A percentile compares a stretch with the other conserved stretches of the same genome.
Evolutionary conservation across 2,329 filamentous ascomycete genomes (phyloP).

Genomic region (Cordyceps javanica): DNA sequence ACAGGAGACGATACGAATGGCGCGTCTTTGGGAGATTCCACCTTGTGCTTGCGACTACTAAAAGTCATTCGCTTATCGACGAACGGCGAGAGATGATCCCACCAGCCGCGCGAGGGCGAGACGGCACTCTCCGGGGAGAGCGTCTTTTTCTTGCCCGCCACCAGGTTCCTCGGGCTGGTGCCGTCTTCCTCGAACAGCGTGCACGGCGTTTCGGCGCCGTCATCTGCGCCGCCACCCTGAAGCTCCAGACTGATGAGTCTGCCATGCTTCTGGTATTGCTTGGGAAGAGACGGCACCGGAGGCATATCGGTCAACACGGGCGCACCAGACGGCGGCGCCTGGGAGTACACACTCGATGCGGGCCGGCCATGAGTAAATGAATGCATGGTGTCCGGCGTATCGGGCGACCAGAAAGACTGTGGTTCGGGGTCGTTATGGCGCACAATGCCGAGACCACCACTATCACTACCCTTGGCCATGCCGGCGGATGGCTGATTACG

Average conservation of each 20-base stretch:
- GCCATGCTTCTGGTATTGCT: constrained; percentile 28
- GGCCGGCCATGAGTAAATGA: constrained; percentile 36
- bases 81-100: constrained; percentile 71
- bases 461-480: background rate
- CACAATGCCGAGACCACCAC: constrained; percentile 1
- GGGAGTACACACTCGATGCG: constrained; percentile 58
- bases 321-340: constrained; percentile 35
- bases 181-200: constrained; percentile 69
- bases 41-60: constrained; percentile 30
- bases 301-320: constrained; percentile 37
- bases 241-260: constrained; percentile 32
- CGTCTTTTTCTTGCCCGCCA: constrained; percentile 30
- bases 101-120: constrained; percentile 64
- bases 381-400: constrained; percentile 46
- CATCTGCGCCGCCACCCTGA: constrained; percentile 18
- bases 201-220: constrained; percentile 50
- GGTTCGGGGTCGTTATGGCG: constrained; percentile 25
- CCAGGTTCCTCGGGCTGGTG: constrained; percentile 33
- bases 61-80: constrained; percentile 39
- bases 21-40: constrained; percentile 23
- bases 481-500: background rate
- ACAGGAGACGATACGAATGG: constrained; percentile 2
- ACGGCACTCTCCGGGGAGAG: constrained; percentile 44
- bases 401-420: constrained; percentile 55
- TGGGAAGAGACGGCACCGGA: constrained; percentile 55